Base-by-base conservation (phyloP, 306 rosid genomes). In the Sesbania bispinosa region DNA sequence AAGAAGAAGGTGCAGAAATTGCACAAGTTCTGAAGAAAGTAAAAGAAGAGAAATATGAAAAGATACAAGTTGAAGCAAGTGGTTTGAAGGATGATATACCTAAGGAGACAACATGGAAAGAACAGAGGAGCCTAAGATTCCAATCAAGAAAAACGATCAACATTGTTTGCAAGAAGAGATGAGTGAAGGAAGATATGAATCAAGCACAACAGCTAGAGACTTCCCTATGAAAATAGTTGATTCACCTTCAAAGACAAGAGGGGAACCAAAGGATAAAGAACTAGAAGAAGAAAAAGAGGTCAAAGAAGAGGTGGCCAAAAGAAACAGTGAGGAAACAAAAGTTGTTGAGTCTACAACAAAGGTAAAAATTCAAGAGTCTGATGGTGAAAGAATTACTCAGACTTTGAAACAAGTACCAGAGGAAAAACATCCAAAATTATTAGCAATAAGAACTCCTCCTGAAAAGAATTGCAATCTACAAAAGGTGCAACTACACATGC, bases 251-350 rank as follows among this genome's bases (percentile, higher is more conserved):
- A 62, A 60, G 15, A 38, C 14, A 39, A 60, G 54, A 33, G 61
- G 67, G 18, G 29, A 20, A 59, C 32, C 42, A 30, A 67, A 66
- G 7, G 66, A 57, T 23, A 8, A 13, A 59, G 9, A 74, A 43
- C 15, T 1, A 39, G 71, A 61, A 63, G 64, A 46, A 46, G 32
- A 48, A 38, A 23, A 54, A 51, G 52, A 62, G 27, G 29, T 30
- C 20, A 73, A 73, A 15, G 47, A 35, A 65, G 67, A 65, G 48
- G 19, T 3, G 35, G 6, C 4, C 38, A 75, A 55, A 58, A 11
- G 26, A 67, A 68, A 57, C n/a, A 33, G 6, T n/a, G 55, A 15
- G 13, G 76, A 66, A 73, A 66, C 59, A 43, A 13, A 30, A 36
- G 9, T 5, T 76, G 21, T 1, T 11, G 82, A 73, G 32, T 53